These are phyloP conservation scores for Malus asiatica DNA, from an alignment of 306 rosid species.

Conservation along the genomic window DNA sequence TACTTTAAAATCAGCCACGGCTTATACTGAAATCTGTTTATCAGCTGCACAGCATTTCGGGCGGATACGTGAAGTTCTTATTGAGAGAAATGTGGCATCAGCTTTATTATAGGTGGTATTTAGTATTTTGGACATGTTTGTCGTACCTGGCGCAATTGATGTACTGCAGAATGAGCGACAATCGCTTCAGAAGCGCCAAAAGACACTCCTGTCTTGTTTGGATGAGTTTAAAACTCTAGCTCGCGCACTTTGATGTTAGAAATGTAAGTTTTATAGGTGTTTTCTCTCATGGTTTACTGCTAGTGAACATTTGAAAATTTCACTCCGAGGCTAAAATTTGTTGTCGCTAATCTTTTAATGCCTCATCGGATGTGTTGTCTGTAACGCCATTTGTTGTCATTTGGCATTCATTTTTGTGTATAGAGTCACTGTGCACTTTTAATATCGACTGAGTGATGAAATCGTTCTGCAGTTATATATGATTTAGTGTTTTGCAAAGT, in stretches of 20 bases:
- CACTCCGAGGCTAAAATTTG: too few relatives aligned
- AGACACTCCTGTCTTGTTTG: constrained; percentile 80
- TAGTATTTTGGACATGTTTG: constrained; percentile 61
- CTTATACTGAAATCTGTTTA: constrained; percentile 70
- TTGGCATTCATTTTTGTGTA: too few relatives aligned
- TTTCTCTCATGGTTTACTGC: not conserved
- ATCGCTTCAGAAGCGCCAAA: constrained; percentile 76
- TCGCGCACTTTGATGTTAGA: constrained; percentile 44
- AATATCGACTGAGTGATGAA: too few relatives aligned
- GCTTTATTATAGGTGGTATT: constrained; percentile 6
- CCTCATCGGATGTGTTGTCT: too few relatives aligned
- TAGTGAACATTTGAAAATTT: too few relatives aligned
- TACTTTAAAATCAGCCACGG: constrained; percentile 47
- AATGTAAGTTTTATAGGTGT: not conserved
- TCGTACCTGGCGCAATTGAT: constrained; percentile 84
- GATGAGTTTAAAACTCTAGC: constrained; percentile 74
- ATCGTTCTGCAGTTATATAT: too few relatives aligned
- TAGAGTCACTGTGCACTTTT: too few relatives aligned
- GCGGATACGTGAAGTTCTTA: constrained; percentile 83
- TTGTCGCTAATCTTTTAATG: too few relatives aligned
- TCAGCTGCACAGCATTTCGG: constrained; percentile 82
- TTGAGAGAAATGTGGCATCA: constrained; percentile 79
- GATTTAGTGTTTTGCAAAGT: too few relatives aligned
- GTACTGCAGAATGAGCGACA: constrained; percentile 54
- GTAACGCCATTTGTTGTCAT: too few relatives aligned